These are phyloP conservation scores for Umbelopsis vinacea DNA, from an alignment of 192 early-diverging fungal species.

Conservation along the genomic window DNA sequence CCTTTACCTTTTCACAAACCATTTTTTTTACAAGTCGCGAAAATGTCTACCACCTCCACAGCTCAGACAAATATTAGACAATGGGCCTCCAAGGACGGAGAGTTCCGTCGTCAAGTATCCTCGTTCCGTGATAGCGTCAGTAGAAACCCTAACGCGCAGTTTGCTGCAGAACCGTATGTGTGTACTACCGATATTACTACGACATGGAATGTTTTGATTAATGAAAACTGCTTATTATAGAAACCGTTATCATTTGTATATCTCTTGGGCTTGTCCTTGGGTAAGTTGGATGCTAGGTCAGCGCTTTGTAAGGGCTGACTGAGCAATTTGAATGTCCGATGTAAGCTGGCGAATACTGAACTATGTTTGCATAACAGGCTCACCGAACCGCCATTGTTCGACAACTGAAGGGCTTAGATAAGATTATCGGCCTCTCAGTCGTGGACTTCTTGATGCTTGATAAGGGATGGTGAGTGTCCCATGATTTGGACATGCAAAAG, in stretches of 20 bases:
- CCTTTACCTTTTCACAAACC: neutral
- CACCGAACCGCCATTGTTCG: slow-evolving; percentile 88
- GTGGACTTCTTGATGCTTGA: slow-evolving; percentile 82
- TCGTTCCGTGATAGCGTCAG: slow-evolving; percentile 68
- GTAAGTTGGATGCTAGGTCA: slow-evolving; percentile 24
- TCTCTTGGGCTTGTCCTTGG: slow-evolving; percentile 72
- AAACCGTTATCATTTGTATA: slow-evolving; percentile 82
- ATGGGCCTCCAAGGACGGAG: slow-evolving; percentile 76
- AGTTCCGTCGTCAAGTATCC: slow-evolving; percentile 79
- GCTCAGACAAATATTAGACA: slow-evolving; percentile 51
- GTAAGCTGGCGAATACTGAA: slow-evolving; percentile 2
- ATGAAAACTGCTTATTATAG: slow-evolving; percentile 36
- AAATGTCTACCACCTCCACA: slow-evolving; percentile 29
- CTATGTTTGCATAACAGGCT: slow-evolving; percentile 55
- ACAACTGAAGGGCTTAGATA: slow-evolving; percentile 87
- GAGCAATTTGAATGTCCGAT: slow-evolving; percentile 6
- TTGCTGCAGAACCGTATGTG: slow-evolving; percentile 71
- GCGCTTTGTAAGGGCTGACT: neutral
- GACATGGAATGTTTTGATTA: neutral
- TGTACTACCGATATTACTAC: neutral
- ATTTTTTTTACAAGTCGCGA: neutral
- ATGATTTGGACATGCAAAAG: neutral
- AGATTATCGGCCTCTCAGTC: slow-evolving; percentile 81
- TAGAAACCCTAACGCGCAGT: slow-evolving; percentile 60
- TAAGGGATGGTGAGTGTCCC: slow-evolving; percentile 68